These are phyloP conservation scores for Cryphonectria radicalis DNA, from an alignment of 2,329 filamentous ascomycete genomes.

Conservation along the genomic window DNA sequence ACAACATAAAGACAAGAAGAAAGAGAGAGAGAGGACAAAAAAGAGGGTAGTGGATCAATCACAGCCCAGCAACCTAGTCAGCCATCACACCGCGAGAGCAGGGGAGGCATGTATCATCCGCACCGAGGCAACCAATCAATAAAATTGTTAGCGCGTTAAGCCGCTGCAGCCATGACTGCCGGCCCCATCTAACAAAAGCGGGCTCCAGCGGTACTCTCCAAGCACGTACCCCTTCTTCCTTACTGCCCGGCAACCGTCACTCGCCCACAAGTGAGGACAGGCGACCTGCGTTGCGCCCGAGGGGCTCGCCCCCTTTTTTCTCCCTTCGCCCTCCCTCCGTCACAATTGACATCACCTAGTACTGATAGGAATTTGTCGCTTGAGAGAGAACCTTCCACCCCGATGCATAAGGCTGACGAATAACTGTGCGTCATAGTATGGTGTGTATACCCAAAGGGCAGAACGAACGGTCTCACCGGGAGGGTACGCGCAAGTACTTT, in stretches of 20 bases:
- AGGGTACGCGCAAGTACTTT: neutral
- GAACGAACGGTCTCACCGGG: neutral
- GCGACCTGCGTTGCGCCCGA: neutral
- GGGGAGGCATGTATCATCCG: neutral
- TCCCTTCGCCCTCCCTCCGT: neutral
- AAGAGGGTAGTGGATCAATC: neutral
- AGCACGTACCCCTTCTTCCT: neutral
- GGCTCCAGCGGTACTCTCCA: neutral
- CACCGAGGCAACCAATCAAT: neutral
- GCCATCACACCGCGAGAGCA: neutral
- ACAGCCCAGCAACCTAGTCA: neutral
- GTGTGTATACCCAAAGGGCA: neutral
- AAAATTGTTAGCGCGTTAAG: constrained; percentile 18
- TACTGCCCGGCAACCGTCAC: neutral
- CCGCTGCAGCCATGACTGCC: neutral
- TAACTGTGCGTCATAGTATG: neutral
- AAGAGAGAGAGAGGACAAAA: neutral
- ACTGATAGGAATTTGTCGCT: neutral
- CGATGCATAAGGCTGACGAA: constrained; percentile 1
- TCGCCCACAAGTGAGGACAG: neutral
- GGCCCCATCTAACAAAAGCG: constrained; percentile 5
- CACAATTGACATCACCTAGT: neutral
- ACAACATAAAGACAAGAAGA: neutral
- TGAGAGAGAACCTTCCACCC: neutral
- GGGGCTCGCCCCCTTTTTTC: neutral